Conservation (phyloP, 345 rosid species). For the Euclidium syriacum region DNA sequence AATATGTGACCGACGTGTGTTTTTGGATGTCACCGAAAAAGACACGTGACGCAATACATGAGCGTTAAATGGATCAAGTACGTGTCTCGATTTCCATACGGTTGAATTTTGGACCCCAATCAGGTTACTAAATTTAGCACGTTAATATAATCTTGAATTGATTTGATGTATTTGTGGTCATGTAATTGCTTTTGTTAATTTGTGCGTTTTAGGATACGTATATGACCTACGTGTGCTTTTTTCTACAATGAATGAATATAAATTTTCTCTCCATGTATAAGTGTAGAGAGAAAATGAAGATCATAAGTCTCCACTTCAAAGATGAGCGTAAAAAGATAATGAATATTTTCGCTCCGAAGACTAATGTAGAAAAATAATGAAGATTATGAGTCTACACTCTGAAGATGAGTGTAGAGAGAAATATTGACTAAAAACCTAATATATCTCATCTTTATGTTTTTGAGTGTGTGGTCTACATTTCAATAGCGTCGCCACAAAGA, state of each 20-base stretch:
- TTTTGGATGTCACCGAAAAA: background rate
- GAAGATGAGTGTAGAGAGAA: too few relatives aligned
- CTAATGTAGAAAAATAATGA: too few relatives aligned
- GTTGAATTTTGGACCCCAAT: background rate
- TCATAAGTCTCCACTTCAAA: too few relatives aligned
- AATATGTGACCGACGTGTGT: constrained; percentile 25
- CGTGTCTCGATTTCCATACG: background rate
- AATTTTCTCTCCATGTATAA: too few relatives aligned
- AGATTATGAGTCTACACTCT: too few relatives aligned
- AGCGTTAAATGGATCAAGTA: background rate
- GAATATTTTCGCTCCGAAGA: too few relatives aligned
- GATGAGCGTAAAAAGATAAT: too few relatives aligned
- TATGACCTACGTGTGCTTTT: constrained; percentile 9
- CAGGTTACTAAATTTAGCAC: background rate
- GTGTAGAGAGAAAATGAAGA: too few relatives aligned
- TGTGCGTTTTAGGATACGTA: background rate
- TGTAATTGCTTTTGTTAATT: background rate
- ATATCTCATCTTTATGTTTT: too few relatives aligned
- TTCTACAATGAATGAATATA: constrained; percentile 4
- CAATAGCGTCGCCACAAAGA: too few relatives aligned
- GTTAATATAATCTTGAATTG: background rate
- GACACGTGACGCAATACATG: background rate
- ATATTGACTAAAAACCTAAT: too few relatives aligned
- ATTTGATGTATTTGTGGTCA: background rate
- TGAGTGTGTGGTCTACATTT: too few relatives aligned